Evolutionary conservation across 208 protist genomes (phyloP).

Genomic region (Crithidia sp.): DNA sequence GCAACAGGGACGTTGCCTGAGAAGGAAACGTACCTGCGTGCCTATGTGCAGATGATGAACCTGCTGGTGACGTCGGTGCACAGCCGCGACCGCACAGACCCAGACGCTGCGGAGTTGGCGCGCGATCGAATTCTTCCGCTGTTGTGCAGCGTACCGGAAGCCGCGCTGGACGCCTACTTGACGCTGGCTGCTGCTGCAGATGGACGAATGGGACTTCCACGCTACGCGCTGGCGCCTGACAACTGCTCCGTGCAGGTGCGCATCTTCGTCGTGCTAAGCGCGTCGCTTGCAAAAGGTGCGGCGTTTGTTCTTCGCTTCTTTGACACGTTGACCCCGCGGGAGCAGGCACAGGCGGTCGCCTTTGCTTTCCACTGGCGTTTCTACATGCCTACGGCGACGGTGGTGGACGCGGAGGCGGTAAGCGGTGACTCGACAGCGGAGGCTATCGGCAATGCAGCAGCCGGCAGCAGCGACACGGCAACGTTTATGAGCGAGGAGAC

Average conservation of each 20-base stretch:
- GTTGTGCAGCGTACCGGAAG: constrained; percentile 31
- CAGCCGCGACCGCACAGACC: constrained; percentile 11
- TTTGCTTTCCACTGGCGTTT: constrained; percentile 26
- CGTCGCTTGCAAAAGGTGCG: constrained; percentile 17
- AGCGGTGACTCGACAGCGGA: neutral
- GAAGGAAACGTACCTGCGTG: constrained; percentile 22
- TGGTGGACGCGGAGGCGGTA: neutral
- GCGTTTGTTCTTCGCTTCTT: constrained; percentile 45
- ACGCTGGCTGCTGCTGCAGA: constrained; percentile 1
- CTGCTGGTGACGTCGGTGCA: constrained; percentile 22
- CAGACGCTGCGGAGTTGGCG: constrained; percentile 3
- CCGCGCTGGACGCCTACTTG: constrained; percentile 25
- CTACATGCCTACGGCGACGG: constrained; percentile 7
- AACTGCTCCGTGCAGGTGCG: constrained; percentile 1
- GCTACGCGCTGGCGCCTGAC: neutral
- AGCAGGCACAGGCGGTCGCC: constrained; percentile 43
- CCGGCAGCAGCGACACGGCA: too few relatives aligned
- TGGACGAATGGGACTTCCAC: neutral
- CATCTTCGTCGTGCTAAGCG: constrained; percentile 4
- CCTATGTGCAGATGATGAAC: constrained; percentile 11
- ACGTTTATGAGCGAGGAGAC: neutral
- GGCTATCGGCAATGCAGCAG: too few relatives aligned
- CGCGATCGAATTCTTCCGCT: constrained; percentile 24
- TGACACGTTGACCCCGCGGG: constrained; percentile 29
- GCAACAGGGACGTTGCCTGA: constrained; percentile 3